These are phyloP conservation scores for Clonostachys chloroleuca DNA, from an alignment of 2,329 filamentous ascomycete species.

Conservation along the genomic window DNA sequence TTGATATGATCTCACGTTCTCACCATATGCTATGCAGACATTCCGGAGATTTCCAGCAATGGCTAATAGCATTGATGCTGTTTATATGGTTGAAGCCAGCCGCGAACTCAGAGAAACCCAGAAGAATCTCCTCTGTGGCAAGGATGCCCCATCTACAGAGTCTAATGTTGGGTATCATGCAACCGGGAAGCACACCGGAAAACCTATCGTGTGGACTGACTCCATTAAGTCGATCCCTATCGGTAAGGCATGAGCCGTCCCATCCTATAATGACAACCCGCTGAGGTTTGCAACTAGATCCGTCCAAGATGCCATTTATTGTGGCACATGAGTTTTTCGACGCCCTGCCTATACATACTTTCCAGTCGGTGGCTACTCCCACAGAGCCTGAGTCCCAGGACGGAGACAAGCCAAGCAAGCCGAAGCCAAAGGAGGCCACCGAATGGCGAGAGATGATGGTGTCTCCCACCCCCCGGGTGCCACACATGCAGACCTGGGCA, in stretches of 20 bases:
- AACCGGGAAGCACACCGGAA: conserved; percentile 67
- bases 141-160: conserved; percentile 60
- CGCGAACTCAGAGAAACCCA: conserved; percentile 72
- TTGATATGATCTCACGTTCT: neutral
- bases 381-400: conserved; percentile 23
- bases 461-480: conserved; percentile 54
- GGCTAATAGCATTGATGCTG: conserved; percentile 71
- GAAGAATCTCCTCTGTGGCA: conserved; percentile 75
- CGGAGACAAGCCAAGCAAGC: neutral
- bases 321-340: conserved; percentile 99
- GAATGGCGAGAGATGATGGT: conserved; percentile 86
- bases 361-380: conserved; percentile 57
- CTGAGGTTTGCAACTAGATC: conserved; percentile 35
- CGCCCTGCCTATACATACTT: conserved; percentile 91
- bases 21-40: conserved; percentile 51
- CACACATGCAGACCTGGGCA: conserved; percentile 48
- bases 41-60: conserved; percentile 79
- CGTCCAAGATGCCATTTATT: conserved; percentile 80
- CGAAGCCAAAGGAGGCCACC: neutral
- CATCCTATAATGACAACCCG: neutral
- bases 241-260: conserved; percentile 29
- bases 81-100: conserved; percentile 96
- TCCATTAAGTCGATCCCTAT: conserved; percentile 79
- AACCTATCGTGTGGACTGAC: conserved; percentile 86
- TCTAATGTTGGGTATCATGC: conserved; percentile 71